These are phyloP conservation scores for Phytophthora rubi DNA, from an alignment of 352 stramenopile species.

Conservation along the genomic window DNA sequence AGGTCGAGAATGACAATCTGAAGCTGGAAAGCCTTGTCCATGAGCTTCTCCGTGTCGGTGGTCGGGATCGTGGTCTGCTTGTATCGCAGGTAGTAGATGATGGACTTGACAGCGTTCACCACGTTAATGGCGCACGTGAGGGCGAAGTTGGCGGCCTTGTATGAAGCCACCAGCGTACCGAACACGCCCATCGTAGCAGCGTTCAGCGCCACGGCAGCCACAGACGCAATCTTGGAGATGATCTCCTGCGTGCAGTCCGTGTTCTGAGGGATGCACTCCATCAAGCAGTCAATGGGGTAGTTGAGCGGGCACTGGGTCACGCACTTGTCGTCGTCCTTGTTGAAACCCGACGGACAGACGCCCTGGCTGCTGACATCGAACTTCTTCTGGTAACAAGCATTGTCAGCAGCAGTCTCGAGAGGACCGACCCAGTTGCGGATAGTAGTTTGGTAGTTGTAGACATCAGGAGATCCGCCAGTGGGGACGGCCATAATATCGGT, in stretches of 20 bases:
- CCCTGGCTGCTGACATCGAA: slow-evolving; percentile 31
- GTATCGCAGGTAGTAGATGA: slow-evolving; percentile 40
- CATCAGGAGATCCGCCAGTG: background rate
- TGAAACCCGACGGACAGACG: slow-evolving; percentile 47
- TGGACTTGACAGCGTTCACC: slow-evolving; percentile 30
- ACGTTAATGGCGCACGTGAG: slow-evolving; percentile 31
- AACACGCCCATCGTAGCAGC: slow-evolving; percentile 45
- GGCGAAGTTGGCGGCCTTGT: slow-evolving; percentile 15
- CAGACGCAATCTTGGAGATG: slow-evolving; percentile 39
- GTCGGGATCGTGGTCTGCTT: slow-evolving; percentile 18
- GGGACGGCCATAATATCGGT: slow-evolving; percentile 31
- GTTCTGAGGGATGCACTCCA: slow-evolving; percentile 50
- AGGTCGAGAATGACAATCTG: slow-evolving; percentile 37
- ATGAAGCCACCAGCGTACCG: slow-evolving; percentile 17
- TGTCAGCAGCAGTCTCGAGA: slow-evolving; percentile 9
- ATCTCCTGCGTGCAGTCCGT: slow-evolving; percentile 45
- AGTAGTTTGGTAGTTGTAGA: slow-evolving; percentile 35
- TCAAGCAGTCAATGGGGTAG: slow-evolving; percentile 45
- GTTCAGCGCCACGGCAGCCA: slow-evolving; percentile 45
- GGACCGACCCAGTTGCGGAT: slow-evolving; percentile 53
- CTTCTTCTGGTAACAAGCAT: slow-evolving; percentile 38
- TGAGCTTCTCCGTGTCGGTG: slow-evolving; percentile 28
- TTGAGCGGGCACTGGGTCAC: slow-evolving; percentile 53
- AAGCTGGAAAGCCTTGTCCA: slow-evolving; percentile 34
- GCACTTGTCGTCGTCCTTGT: slow-evolving; percentile 50